These are phyloP conservation scores for Suhomyces yuchorum DNA, from an alignment of 1,139 yeast species.

Conservation along the genomic window DNA sequence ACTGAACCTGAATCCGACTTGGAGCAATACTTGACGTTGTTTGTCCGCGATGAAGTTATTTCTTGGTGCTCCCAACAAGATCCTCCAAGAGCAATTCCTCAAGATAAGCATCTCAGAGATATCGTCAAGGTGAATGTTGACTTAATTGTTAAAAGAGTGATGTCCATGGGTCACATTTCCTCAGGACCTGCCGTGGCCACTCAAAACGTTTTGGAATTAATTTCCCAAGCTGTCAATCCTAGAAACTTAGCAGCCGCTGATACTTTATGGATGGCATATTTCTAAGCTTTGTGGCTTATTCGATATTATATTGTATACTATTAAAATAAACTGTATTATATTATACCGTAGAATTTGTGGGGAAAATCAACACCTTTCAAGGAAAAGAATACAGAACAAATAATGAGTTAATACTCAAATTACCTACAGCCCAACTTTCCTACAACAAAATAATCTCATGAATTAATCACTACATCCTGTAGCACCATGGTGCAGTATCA, in stretches of 20 bases:
- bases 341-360: not conserved
- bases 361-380: no score
- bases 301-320: not conserved
- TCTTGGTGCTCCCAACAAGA: conserved; percentile 93
- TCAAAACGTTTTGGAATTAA: conserved; percentile 86
- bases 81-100: conserved; percentile 60
- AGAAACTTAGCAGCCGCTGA: conserved; percentile 92
- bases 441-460: no score
- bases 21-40: conserved; percentile 84
- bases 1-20: conserved; percentile 89
- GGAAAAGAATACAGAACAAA: no score
- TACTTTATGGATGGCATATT: conserved; percentile 94
- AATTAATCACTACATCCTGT: no score
- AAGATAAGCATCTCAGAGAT: conserved; percentile 80
- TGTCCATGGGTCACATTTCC: conserved; percentile 77
- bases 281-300: conserved; percentile 35
- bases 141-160: conserved; percentile 66
- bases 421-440: no score
- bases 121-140: conserved; percentile 90
- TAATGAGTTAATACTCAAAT: no score
- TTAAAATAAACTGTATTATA: not conserved
- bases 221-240: conserved; percentile 95
- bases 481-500: no score
- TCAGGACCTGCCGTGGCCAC: conserved; percentile 81
- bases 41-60: conserved; percentile 91